These are phyloP conservation scores for Gossypium ekmanianum DNA, from an alignment of 345 rosid species.

Conservation along the genomic window DNA sequence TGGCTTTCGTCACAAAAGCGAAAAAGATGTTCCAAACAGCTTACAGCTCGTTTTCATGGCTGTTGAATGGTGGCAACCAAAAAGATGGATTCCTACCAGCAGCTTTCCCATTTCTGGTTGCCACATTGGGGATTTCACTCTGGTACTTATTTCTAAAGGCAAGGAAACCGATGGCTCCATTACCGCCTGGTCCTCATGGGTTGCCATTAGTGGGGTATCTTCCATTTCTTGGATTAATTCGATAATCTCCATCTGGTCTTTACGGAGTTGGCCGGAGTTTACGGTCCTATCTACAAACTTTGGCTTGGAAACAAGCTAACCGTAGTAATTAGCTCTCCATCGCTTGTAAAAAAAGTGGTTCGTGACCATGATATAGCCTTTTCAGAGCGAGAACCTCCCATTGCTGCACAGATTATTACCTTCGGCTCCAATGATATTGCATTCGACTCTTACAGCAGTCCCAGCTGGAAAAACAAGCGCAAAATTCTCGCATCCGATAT, in stretches of 20 bases:
- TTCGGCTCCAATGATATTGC: slow-evolving; percentile 31
- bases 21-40: background rate
- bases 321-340: slow-evolving; percentile 31
- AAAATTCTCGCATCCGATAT: slow-evolving; percentile 24
- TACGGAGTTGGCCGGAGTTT: slow-evolving; percentile 14
- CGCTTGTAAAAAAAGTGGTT: slow-evolving; percentile 25
- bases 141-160: background rate
- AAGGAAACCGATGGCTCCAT: background rate
- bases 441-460: slow-evolving; percentile 21
- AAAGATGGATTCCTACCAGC: background rate
- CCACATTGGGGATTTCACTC: background rate
- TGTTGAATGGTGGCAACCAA: background rate
- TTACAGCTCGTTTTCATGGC: background rate
- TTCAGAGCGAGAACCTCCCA: slow-evolving; percentile 20
- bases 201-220: slow-evolving; percentile 21
- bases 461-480: slow-evolving; percentile 22
- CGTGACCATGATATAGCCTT: slow-evolving; percentile 25
- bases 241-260: slow-evolving; percentile 24
- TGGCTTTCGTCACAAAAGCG: background rate
- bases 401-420: slow-evolving; percentile 15
- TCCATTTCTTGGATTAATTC: slow-evolving; percentile 24
- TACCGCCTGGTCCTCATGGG: slow-evolving; percentile 26
- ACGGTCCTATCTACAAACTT: slow-evolving; percentile 32
- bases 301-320: slow-evolving; percentile 21
- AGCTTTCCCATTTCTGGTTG: background rate